Percentiles rank a stretch among this genome's conserved stretches.
These are phyloP conservation scores for Trichosporon sp. DNA, from an alignment of 1,284 basidiomycete species.

Conservation along the genomic window DNA sequence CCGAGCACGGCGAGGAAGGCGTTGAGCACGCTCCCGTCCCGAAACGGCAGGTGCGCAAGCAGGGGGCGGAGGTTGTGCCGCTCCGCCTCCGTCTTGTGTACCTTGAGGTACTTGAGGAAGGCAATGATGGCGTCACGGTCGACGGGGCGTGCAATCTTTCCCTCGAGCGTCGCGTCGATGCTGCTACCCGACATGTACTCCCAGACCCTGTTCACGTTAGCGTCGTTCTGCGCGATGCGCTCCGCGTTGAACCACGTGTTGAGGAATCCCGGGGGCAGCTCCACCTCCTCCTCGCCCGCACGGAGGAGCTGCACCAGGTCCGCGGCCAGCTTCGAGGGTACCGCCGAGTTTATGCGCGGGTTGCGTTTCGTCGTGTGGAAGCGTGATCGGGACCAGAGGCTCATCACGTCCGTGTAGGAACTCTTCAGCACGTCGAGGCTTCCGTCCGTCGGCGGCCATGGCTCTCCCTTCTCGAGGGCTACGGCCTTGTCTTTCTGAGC, in stretches of 20 bases:
- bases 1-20: constrained; percentile 12
- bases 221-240: constrained; percentile 21
- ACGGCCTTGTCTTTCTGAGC: neutral
- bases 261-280: neutral
- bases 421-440: neutral
- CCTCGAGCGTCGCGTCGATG: constrained; percentile 18
- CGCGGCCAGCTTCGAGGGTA: constrained; percentile 10
- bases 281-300: neutral
- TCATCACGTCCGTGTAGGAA: constrained; percentile 22
- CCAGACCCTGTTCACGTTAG: constrained; percentile 16
- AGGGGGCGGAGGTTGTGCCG: constrained; percentile 9
- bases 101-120: constrained; percentile 21
- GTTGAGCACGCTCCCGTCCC: constrained; percentile 6
- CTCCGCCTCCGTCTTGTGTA: constrained; percentile 9
- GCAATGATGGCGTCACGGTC: neutral
- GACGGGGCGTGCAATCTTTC: neutral
- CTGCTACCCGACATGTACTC: neutral
- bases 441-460: constrained; percentile 10
- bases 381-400: constrained; percentile 13
- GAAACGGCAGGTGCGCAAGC: constrained; percentile 6
- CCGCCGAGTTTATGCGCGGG: constrained; percentile 12
- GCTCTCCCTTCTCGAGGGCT: neutral
- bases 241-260: constrained; percentile 23
- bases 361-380: constrained; percentile 15
- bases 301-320: constrained; percentile 18